Percentiles rank a stretch among this genome's conserved stretches.
phyloP scores from a whole-genome alignment of 2,329 filamentous ascomycete genomes.

The Aspergillus sp. region DNA sequence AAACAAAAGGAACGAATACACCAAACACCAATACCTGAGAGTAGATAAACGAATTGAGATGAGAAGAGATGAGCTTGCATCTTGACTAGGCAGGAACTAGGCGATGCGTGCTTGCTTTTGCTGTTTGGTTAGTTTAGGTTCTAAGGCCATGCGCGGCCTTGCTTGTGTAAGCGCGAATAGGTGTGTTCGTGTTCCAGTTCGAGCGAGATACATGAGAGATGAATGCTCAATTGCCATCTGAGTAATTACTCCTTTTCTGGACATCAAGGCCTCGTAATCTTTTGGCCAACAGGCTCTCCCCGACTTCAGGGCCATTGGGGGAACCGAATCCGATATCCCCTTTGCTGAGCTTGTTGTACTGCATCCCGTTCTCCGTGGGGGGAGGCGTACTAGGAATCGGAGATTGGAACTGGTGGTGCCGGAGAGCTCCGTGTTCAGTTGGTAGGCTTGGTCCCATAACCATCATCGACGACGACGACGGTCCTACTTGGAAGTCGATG shows the following conservation, averaged over 20 bases:
- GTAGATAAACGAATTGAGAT: not conserved
- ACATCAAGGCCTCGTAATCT: slow-evolving; percentile 57
- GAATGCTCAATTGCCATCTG: not conserved
- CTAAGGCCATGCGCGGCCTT: too few species aligned
- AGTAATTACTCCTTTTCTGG: slow-evolving; percentile 19
- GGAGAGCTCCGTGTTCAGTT: not conserved
- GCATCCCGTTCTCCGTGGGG: slow-evolving; percentile 20
- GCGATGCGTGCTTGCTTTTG: too few species aligned
- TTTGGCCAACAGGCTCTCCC: slow-evolving; percentile 63
- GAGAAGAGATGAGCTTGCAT: slow-evolving; percentile 2
- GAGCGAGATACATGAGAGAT: too few species aligned
- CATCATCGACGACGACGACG: not conserved
- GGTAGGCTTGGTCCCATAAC: not conserved
- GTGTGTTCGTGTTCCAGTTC: too few species aligned
- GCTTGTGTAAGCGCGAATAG: too few species aligned
- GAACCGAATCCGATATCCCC: slow-evolving; percentile 54
- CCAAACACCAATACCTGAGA: too few species aligned
- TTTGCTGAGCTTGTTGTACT: slow-evolving; percentile 61
- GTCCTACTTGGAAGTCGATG: too few species aligned
- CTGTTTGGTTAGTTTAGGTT: too few species aligned
- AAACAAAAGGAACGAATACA: not conserved
- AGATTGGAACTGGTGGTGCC: slow-evolving; percentile 11
- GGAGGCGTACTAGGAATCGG: not conserved
- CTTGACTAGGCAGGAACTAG: not conserved
- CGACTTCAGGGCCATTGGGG: slow-evolving; percentile 36